phyloP scores from a whole-genome alignment of 345 rosid species.

The Ceriops decandra region DNA sequence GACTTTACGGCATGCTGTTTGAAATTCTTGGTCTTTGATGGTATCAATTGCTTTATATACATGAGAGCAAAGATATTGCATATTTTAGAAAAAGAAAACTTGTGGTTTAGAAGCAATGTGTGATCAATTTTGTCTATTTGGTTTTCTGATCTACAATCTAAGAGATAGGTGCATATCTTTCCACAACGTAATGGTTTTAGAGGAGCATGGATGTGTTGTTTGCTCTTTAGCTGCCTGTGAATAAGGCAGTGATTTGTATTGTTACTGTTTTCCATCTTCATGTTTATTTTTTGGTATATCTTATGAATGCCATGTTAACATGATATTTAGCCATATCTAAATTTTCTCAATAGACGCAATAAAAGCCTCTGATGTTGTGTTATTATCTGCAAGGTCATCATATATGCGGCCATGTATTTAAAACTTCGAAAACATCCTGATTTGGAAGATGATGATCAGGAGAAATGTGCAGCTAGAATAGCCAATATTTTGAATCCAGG shows the following conservation, averaged over 20 bases:
- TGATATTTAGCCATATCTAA: background rate
- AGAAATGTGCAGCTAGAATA: slow-evolving; percentile 52
- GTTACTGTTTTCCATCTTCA: background rate
- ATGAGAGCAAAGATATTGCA: no score
- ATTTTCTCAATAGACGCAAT: no score
- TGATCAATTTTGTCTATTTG: background rate
- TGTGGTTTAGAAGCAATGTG: no score
- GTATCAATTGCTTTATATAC: no score
- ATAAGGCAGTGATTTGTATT: background rate
- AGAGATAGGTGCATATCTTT: background rate
- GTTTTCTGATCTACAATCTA: background rate
- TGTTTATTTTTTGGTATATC: background rate
- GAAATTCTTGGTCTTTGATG: background rate
- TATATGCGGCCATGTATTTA: slow-evolving; percentile 60
- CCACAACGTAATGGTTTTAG: background rate
- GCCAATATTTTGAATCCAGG: slow-evolving; percentile 45
- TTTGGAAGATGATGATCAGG: slow-evolving; percentile 32
- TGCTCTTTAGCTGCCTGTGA: background rate
- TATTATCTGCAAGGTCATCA: slow-evolving; percentile 43
- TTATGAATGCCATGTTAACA: background rate
- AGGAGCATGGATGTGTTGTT: background rate
- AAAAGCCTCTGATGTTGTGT: no score
- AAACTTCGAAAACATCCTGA: slow-evolving; percentile 44
- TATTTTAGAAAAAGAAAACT: no score
- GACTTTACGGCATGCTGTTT: background rate